These are phyloP conservation scores for Leptoxyphium fumago DNA, from an alignment of 2,329 filamentous ascomycete species.

Conservation along the genomic window DNA sequence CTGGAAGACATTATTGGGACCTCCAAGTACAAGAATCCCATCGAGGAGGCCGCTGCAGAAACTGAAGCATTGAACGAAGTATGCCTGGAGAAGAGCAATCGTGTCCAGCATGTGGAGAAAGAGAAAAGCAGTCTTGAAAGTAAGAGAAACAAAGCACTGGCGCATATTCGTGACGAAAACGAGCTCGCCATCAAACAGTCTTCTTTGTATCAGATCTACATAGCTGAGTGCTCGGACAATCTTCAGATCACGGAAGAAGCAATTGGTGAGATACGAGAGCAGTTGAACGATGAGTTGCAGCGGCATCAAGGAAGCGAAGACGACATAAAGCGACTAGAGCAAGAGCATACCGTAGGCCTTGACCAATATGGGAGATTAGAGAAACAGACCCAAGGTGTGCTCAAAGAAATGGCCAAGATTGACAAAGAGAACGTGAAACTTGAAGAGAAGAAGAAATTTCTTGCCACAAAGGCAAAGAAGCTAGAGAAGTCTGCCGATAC, in stretches of 20 bases:
- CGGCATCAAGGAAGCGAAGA: constrained; percentile 85
- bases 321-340: constrained; percentile 78
- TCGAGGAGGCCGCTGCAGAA: constrained; percentile 82
- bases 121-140: constrained; percentile 86
- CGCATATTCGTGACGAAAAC: constrained; percentile 84
- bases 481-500: constrained; percentile 74
- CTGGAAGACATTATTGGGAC: constrained; percentile 98
- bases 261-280: constrained; percentile 74
- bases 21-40: constrained; percentile 93
- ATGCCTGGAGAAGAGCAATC: constrained; percentile 84
- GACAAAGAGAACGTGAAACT: constrained; percentile 97
- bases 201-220: constrained; percentile 81
- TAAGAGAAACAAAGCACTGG: constrained; percentile 88
- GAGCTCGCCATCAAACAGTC: constrained; percentile 82
- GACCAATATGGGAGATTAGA: constrained; percentile 75
- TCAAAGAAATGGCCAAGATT: constrained; percentile 80
- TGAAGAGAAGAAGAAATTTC: constrained; percentile 93
- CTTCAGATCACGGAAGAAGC: constrained; percentile 78
- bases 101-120: constrained; percentile 95
- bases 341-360: constrained; percentile 64
- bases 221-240: constrained; percentile 78
- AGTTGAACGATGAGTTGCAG: constrained; percentile 74
- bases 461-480: constrained; percentile 84
- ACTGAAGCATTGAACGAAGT: constrained; percentile 89
- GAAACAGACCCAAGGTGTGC: constrained; percentile 61